Base-by-base conservation (phyloP, 345 rosid genomes). In the Eucalyptus fibrosa region DNA sequence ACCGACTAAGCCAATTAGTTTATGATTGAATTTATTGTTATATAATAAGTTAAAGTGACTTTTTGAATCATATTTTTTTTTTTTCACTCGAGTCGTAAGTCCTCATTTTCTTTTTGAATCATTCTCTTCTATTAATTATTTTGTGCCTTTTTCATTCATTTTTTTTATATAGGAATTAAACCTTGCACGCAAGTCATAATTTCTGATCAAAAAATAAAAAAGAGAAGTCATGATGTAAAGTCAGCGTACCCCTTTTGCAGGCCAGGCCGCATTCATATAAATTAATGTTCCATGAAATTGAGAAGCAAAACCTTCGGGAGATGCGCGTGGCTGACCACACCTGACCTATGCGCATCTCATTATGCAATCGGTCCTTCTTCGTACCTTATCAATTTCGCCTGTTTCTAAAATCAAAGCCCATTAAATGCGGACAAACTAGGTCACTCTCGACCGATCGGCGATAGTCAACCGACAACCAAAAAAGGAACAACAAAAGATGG, bases 1-100 rank as follows among this genome's bases (percentile, higher is more conserved):
- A 53, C 4, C 1, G 2, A 53, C 2, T 19, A 53, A 53, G 9
- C 0, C 5, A 0, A 53, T 8, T 53, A 53, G 0, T 53, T 21
- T 53, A 53, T 53, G 5, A 53, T 53, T 53, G 59, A 53, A 53
- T 21, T 53, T 53, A 21, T 53, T 53, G 5, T 53, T 53, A 21
- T 53, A 21, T 53, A 28, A 60, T 56, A 56, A 56, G 13, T 56
- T 56, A 56, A 24, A 12, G 9, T 19, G 26, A 53, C 59, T 8
- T 53, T 53, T 19, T 53, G 59, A 53, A 53, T 53, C 1, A 53
- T 53, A 4, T 53, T 0, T 19, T 53, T 53, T 53, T 53, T 3
- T 7, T 53, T 53, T 53, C 10, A 53, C 24, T 19, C 2, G 10
- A 53, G 24, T 18, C 56, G 4, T 51, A 7, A 51, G 56, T 1